Percentiles rank a stretch among this genome's conserved stretches.
Evolutionary conservation across 2,329 filamentous ascomycete species (phyloP).

Genomic region (Talaromyces amestolkiae): DNA sequence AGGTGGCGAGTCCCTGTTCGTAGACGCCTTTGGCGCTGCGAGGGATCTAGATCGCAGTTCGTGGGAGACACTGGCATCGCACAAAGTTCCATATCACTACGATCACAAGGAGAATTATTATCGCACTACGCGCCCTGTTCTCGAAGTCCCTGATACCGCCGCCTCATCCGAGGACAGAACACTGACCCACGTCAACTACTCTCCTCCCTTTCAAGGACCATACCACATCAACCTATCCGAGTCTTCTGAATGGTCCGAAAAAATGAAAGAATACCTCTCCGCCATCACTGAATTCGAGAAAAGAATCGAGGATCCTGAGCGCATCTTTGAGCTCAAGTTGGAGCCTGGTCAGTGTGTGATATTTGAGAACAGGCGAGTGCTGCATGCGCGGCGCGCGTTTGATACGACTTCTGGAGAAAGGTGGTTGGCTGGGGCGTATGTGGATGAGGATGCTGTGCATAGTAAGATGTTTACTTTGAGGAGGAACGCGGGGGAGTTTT

Average conservation of each 20-base stretch:
- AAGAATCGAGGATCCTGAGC: constrained; percentile 56
- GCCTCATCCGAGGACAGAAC: constrained; percentile 7
- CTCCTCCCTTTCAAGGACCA: constrained; percentile 73
- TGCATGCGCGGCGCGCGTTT: constrained; percentile 80
- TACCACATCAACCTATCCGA: constrained; percentile 33
- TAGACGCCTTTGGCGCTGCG: constrained; percentile 67
- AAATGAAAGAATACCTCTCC: constrained; percentile 29
- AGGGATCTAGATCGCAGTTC: constrained; percentile 20
- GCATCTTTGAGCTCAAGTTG: constrained; percentile 69
- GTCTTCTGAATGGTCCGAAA: constrained; percentile 15
- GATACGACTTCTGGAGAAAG: constrained; percentile 62
- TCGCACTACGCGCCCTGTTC: constrained; percentile 55
- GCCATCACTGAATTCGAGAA: constrained; percentile 60
- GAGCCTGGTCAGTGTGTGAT: constrained; percentile 82
- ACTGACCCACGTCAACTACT: constrained; percentile 59
- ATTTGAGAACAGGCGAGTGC: constrained; percentile 84
- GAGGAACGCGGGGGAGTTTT: constrained; percentile 11
- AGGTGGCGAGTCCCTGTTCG: constrained; percentile 84
- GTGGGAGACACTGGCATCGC: constrained; percentile 41
- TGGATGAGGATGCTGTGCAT: constrained; percentile 63
- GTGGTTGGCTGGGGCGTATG: constrained; percentile 84
- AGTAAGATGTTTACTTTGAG: constrained; percentile 17
- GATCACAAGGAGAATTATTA: constrained; percentile 64
- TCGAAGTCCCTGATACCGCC: constrained; percentile 38
- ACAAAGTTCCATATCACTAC: constrained; percentile 64